Evolutionary conservation across 176 grass and related monocot species (phyloP).

Genomic region (Zea luxurians): DNA sequence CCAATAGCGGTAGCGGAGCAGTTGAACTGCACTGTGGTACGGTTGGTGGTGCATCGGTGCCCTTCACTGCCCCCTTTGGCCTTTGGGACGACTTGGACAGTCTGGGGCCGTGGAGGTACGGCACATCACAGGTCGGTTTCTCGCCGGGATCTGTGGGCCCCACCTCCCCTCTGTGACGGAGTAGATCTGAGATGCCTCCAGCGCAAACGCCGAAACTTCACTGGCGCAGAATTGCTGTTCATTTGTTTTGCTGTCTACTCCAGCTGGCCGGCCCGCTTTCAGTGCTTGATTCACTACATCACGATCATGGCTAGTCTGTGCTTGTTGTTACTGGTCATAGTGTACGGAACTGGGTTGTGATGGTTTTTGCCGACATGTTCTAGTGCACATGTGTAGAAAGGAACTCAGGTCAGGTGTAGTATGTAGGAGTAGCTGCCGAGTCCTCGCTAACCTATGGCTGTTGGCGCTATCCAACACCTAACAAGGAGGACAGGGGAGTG

Average conservation of each 20-base stretch:
- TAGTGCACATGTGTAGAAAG: background rate
- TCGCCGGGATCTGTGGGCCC: constrained; percentile 35
- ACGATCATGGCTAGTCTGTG: background rate
- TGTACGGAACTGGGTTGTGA: background rate
- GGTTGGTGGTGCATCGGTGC: background rate
- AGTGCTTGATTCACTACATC: background rate
- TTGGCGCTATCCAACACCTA: too few relatives aligned
- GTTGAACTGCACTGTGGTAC: constrained; percentile 31
- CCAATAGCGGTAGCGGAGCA: background rate
- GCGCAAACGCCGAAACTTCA: constrained; percentile 22
- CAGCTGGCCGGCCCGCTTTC: constrained; percentile 10
- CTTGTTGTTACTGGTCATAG: background rate
- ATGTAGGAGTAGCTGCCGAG: too few relatives aligned
- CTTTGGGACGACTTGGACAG: constrained; percentile 7
- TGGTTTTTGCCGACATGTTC: background rate
- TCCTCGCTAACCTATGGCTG: too few relatives aligned
- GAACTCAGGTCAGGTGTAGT: too few relatives aligned
- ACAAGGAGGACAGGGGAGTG: too few relatives aligned
- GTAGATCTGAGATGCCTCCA: constrained; percentile 58
- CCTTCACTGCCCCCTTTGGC: background rate
- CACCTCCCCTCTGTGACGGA: constrained; percentile 3
- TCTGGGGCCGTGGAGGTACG: background rate
- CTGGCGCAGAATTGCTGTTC: constrained; percentile 43
- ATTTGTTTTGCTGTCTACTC: constrained; percentile 49
- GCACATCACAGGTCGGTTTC: constrained; percentile 48